Conservation (phyloP, 495 filamentous ascomycete genomes). For the Xylaria sp. region DNA sequence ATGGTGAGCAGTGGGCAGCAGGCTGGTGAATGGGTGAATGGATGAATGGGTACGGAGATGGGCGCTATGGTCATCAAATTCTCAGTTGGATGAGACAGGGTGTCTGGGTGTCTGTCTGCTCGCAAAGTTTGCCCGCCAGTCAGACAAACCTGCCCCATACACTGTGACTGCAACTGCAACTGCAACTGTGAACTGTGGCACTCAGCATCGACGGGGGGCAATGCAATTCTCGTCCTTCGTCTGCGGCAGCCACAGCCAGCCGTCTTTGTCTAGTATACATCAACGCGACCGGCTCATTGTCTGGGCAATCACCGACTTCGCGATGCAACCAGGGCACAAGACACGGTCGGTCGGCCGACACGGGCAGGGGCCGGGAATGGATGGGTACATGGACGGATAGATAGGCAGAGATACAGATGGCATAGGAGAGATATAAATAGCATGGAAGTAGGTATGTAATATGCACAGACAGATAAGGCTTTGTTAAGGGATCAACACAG, state of each 20-base stretch:
- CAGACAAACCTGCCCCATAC: constrained; percentile 29
- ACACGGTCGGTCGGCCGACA: constrained; percentile 6
- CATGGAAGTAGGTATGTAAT: too few relatives aligned
- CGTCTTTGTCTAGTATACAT: constrained; percentile 21
- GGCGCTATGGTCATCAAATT: constrained; percentile 25
- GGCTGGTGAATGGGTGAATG: neutral
- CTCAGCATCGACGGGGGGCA: constrained; percentile 16
- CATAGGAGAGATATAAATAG: neutral
- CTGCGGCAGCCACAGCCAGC: neutral
- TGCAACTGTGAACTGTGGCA: too few relatives aligned
- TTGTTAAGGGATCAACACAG: neutral
- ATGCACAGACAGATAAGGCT: neutral
- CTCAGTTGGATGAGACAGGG: constrained; percentile 26
- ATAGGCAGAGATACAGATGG: constrained; percentile 23
- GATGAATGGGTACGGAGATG: constrained; percentile 22
- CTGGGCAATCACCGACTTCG: neutral
- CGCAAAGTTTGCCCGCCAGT: constrained; percentile 20
- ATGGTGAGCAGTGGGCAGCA: constrained; percentile 35
- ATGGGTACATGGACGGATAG: constrained; percentile 27
- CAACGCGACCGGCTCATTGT: neutral
- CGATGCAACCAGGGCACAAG: constrained; percentile 1
- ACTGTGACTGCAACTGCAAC: constrained; percentile 18
- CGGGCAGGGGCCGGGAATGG: constrained; percentile 23
- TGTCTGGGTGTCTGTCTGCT: too few relatives aligned
- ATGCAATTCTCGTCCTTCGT: neutral